These are phyloP conservation scores for Knoxia roxburghii DNA, from an alignment of 257 asterid species.

Conservation along the genomic window DNA sequence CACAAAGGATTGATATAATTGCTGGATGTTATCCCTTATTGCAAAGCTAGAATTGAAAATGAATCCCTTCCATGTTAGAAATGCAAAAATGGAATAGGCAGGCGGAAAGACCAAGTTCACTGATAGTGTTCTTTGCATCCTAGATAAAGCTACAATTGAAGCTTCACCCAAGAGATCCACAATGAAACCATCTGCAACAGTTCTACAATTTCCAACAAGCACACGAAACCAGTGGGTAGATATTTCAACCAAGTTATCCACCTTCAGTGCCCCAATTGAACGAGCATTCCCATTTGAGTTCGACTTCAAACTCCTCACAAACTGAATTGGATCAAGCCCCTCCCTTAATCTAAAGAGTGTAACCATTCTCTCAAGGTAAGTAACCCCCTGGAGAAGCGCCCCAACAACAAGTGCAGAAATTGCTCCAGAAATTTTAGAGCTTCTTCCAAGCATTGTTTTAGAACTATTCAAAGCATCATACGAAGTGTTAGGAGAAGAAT, in stretches of 20 bases:
- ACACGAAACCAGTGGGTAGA: constrained; percentile 97
- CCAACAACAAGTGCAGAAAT: constrained; percentile 83
- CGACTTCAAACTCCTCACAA: constrained; percentile 69
- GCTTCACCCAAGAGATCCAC: constrained; percentile 90
- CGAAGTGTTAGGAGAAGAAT: constrained; percentile 43
- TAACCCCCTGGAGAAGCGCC: constrained; percentile 84
- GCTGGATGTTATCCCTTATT: constrained; percentile 72
- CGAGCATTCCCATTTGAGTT: constrained; percentile 81
- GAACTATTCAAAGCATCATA: constrained; percentile 49
- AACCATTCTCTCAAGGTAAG: constrained; percentile 92
- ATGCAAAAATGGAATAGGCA: constrained; percentile 81
- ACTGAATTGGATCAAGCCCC: constrained; percentile 81
- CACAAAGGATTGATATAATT: constrained; percentile 51
- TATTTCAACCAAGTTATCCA: constrained; percentile 74
- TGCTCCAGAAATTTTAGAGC: constrained; percentile 61
- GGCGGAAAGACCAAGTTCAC: constrained; percentile 76
- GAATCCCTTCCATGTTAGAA: constrained; percentile 70
- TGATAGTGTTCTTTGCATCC: constrained; percentile 81
- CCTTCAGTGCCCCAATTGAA: constrained; percentile 51
- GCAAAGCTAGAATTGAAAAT: constrained; percentile 52
- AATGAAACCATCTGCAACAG: constrained; percentile 80
- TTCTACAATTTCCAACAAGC: constrained; percentile 92
- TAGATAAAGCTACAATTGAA: constrained; percentile 66
- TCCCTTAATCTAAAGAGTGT: constrained; percentile 77
- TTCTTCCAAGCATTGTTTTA: constrained; percentile 47